phyloP scores from a whole-genome alignment of 1,284 basidiomycete species.

The Puccinia polysora region DNA sequence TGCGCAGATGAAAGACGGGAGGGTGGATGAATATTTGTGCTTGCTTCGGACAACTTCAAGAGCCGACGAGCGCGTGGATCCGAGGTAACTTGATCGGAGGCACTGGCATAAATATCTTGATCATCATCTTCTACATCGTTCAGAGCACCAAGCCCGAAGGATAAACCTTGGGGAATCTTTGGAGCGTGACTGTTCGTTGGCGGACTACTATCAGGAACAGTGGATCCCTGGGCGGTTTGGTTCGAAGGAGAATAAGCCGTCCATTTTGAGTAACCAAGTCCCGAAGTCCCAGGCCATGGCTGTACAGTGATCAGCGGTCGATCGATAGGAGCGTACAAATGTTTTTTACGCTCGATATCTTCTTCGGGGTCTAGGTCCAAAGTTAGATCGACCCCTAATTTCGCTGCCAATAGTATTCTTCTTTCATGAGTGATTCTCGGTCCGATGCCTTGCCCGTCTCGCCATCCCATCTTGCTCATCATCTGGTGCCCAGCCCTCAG shows the following conservation, averaged over 20 bases:
- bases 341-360: conserved; percentile 73
- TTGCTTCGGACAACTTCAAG: conserved; percentile 23
- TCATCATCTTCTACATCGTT: conserved; percentile 43
- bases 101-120: conserved; percentile 36
- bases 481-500: conserved; percentile 64
- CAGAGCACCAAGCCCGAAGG: conserved; percentile 38
- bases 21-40: background rate
- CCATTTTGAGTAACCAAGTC: conserved; percentile 64
- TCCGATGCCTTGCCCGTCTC: conserved; percentile 83
- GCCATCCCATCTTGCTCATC: conserved; percentile 92
- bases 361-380: conserved; percentile 52
- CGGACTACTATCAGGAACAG: background rate
- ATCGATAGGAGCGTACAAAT: conserved; percentile 79
- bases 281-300: conserved; percentile 69
- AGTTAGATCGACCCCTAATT: conserved; percentile 45
- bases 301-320: conserved; percentile 63
- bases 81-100: conserved; percentile 16
- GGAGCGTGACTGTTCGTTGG: conserved; percentile 3
- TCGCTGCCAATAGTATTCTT: conserved; percentile 61
- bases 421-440: conserved; percentile 77
- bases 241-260: background rate
- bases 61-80: conserved; percentile 36
- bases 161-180: conserved; percentile 37
- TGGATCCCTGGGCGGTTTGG: background rate
- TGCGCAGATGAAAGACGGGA: conserved; percentile 1